phyloP scores from a whole-genome alignment of 2,329 filamentous ascomycete genomes.

The Graphiopsis chlorocephala region DNA sequence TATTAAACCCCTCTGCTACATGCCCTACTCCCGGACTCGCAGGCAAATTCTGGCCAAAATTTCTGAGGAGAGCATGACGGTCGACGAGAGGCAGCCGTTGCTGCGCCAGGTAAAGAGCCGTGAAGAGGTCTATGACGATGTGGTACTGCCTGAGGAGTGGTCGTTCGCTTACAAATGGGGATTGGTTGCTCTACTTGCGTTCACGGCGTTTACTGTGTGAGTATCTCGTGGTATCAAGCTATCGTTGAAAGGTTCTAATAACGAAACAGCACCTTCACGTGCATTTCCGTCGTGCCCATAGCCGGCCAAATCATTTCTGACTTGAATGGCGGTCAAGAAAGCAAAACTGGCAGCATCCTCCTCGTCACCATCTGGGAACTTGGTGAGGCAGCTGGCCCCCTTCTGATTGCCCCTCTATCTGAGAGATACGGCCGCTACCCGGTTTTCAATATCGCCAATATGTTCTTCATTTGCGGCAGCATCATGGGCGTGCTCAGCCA shows the following conservation, averaged over 20 bases:
- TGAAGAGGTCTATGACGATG: slow-evolving; percentile 10
- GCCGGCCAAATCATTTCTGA: slow-evolving; percentile 28
- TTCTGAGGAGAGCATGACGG: slow-evolving; percentile 12
- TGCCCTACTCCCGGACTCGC: neutral
- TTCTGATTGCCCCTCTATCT: slow-evolving; percentile 46
- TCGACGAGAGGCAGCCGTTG: slow-evolving; percentile 16
- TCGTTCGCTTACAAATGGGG: slow-evolving; percentile 48
- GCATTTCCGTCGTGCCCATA: slow-evolving; percentile 32
- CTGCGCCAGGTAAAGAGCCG: slow-evolving; percentile 15
- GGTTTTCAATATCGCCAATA: slow-evolving; percentile 40
- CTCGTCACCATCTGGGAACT: slow-evolving; percentile 51
- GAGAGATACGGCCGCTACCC: slow-evolving; percentile 43
- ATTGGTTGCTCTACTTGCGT: slow-evolving; percentile 52
- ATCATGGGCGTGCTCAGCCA: slow-evolving; percentile 40
- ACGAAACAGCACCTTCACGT: slow-evolving; percentile 30
- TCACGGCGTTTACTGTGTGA: slow-evolving; percentile 58
- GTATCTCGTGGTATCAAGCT: neutral
- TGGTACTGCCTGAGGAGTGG: slow-evolving; percentile 50
- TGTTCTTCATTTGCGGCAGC: slow-evolving; percentile 43
- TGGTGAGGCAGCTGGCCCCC: slow-evolving; percentile 47
- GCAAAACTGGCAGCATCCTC: slow-evolving; percentile 32
- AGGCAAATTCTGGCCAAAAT: slow-evolving; percentile 4
- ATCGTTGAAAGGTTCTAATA: neutral
- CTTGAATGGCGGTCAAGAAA: slow-evolving; percentile 21
- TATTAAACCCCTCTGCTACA: neutral